Evolutionary conservation across 768 basidiomycete species (phyloP).

Genomic region (Tylopilus rubrobrunneus): DNA sequence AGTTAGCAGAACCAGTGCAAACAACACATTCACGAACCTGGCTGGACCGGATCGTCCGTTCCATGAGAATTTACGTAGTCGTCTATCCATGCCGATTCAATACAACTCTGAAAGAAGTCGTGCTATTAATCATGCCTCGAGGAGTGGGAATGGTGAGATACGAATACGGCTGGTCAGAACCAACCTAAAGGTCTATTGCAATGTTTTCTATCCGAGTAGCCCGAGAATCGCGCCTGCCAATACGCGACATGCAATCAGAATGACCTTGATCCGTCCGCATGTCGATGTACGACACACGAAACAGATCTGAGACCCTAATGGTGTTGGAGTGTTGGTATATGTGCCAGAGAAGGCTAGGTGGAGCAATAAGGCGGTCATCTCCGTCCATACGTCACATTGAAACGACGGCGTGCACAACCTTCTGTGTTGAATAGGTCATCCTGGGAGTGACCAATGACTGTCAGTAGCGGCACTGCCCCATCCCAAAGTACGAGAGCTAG

Average conservation of each 20-base stretch:
- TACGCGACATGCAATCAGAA: neutral
- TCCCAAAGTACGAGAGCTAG: neutral
- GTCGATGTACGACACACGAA: neutral
- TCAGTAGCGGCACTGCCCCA: neutral
- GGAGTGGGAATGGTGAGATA: neutral
- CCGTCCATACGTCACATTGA: conserved; percentile 3
- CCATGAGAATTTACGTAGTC: neutral
- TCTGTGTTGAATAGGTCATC: neutral
- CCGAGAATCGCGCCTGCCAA: neutral
- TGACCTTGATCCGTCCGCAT: neutral
- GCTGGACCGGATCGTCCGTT: neutral
- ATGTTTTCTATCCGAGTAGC: neutral
- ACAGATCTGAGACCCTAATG: neutral
- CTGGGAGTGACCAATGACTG: neutral
- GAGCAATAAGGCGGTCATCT: conserved; percentile 6
- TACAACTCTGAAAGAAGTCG: neutral
- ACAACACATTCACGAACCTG: neutral
- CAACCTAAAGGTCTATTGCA: neutral
- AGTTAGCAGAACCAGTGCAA: neutral
- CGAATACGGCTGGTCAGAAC: neutral
- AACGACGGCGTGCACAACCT: neutral
- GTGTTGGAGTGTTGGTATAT: neutral
- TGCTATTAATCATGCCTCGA: neutral
- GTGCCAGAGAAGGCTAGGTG: neutral
- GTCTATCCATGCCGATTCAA: neutral